Evolutionary conservation across 139 green algal genomes (phyloP).

Genomic region (Chlamydomonas incerta): DNA sequence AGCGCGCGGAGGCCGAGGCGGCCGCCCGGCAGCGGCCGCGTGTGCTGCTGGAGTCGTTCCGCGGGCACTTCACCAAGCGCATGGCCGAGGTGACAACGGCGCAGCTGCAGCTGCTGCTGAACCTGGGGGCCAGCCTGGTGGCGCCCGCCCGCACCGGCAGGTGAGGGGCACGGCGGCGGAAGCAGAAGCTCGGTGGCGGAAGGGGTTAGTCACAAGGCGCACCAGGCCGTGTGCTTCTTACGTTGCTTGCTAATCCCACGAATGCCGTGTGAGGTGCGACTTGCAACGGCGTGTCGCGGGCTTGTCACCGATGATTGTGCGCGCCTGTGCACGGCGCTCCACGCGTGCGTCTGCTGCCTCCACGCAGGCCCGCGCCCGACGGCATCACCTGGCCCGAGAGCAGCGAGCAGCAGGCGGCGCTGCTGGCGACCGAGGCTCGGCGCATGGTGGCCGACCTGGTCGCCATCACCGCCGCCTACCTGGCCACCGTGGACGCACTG

Average conservation of each 20-base stretch:
- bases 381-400: conserved; percentile 31
- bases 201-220: too few relatives aligned
- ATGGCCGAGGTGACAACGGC: conserved; percentile 50
- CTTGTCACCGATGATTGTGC: too few relatives aligned
- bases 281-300: too few relatives aligned
- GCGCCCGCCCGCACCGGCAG: conserved; percentile 36
- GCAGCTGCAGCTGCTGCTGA: conserved; percentile 55
- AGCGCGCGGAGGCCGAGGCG: neutral
- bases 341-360: too few relatives aligned
- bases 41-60: conserved; percentile 10
- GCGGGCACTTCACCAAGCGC: conserved; percentile 41
- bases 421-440: conserved; percentile 10
- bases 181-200: neutral
- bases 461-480: conserved; percentile 4
- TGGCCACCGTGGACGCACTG: neutral
- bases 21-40: neutral
- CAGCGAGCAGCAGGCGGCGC: conserved; percentile 37
- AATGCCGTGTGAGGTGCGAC: too few relatives aligned
- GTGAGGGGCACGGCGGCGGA: neutral
- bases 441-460: conserved; percentile 41
- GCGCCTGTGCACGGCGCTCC: too few relatives aligned
- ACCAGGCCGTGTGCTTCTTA: too few relatives aligned
- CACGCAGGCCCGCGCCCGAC: conserved; percentile 28
- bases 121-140: conserved; percentile 43
- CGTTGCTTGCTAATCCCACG: too few relatives aligned